Evolutionary conservation across 1,284 basidiomycete species (phyloP), one percentile per base, ranked within the genome.

Genomic region (Exobasidium rhododendri): DNA sequence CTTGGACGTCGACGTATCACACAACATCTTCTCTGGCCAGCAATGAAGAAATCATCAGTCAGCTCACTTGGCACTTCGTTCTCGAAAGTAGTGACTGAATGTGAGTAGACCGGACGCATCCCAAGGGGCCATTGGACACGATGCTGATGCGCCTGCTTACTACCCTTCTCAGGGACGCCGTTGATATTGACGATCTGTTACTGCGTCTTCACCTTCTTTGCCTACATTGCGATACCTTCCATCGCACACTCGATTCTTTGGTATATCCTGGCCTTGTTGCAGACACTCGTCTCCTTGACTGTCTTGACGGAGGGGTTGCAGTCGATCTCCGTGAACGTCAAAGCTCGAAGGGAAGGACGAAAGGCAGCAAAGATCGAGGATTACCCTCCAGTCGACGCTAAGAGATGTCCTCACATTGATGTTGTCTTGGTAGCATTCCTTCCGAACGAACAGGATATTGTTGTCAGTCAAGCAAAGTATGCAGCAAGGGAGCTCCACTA

Each of bases 371-470:
- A 67, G 50, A 51, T 59, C 4, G 63, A 65, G 28, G 56, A 58
- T 26, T 1, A 54, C 13, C 28, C 26, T 10, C 10, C n/a, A 29
- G 20, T 26, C 5, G n/a, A 31, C 2, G 13, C 20, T 10, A 65
- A 69, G 29, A 54, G 59, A 1, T 74, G 72, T 65, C 71, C 73
- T 0, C 44, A 61, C n/a, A 68, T 75, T 59, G 73, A 75, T 43
- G 56, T 75, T 11, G 65, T 73, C 13, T 63, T 75, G 11, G 72
- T 75, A 0, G 71, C 73, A n/a, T 74, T 73, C 53, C 59, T 74
- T 4, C 71, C 71, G 22, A 74, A 74, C 56, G 72, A 75, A 32
- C 46, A 70, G 62, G 67, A 74, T 53, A 73, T 73, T 60, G 73
- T 74, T 59, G 61, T 72, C 62, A 61, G 67, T 14, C 71, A 74